Evolutionary conservation across 192 early-diverging fungal genomes (phyloP).

Genomic region (Jimgerdemannia lactiflua): DNA sequence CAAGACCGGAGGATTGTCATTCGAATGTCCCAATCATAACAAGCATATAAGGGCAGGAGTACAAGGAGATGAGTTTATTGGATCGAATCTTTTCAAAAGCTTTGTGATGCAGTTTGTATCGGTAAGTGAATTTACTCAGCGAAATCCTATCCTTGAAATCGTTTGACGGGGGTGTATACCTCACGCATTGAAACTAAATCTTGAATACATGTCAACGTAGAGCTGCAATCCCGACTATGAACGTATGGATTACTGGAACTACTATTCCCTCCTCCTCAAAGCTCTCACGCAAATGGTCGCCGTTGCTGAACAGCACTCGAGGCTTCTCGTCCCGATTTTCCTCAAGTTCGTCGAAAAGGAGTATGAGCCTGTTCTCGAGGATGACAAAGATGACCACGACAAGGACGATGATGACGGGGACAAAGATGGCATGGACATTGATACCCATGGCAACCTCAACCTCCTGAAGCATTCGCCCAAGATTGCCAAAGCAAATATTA

Average conservation of each 20-base stretch:
- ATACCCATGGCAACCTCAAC: conserved; percentile 7
- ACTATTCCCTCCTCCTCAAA: conserved; percentile 58
- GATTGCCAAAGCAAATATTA: conserved; percentile 17
- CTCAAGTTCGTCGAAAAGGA: conserved; percentile 56
- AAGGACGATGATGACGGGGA: conserved; percentile 41
- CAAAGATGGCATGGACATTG: conserved; percentile 13
- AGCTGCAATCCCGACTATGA: conserved; percentile 35
- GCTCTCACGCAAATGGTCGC: conserved; percentile 54
- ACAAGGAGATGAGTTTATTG: conserved; percentile 29
- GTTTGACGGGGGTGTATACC: too few relatives aligned
- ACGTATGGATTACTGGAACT: conserved; percentile 70
- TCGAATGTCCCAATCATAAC: conserved; percentile 50
- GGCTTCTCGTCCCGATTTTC: conserved; percentile 61
- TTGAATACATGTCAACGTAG: not conserved
- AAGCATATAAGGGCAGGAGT: conserved; percentile 31
- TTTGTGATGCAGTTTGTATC: conserved; percentile 42
- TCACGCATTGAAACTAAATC: too few relatives aligned
- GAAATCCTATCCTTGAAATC: too few relatives aligned
- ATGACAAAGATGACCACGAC: conserved; percentile 30
- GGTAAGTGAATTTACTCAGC: conserved; percentile 2
- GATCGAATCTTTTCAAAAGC: conserved; percentile 21
- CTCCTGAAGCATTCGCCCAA: conserved; percentile 22
- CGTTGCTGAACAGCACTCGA: conserved; percentile 62
- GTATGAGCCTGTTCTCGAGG: conserved; percentile 28
- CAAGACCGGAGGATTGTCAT: conserved; percentile 39